Evolutionary conservation across 768 basidiomycete species (phyloP).

Genomic region (Hortiboletus flavorubellus): DNA sequence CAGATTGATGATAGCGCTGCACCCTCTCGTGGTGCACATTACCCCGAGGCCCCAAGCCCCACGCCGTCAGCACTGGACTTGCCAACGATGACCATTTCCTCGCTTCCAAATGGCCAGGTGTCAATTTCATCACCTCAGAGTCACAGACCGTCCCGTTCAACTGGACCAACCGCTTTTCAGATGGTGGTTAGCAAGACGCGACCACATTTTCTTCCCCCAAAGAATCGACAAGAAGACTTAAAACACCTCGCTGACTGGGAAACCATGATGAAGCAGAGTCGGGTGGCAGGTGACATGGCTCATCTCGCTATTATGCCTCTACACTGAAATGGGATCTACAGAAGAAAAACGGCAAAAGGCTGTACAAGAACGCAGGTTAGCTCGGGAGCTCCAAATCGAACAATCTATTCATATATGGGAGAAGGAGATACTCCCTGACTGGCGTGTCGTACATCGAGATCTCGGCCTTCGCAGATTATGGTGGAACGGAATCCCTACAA

Average conservation of each 20-base stretch:
- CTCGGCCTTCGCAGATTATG: constrained; percentile 66
- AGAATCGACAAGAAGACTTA: constrained; percentile 67
- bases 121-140: constrained; percentile 14
- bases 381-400: constrained; percentile 66
- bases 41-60: not conserved
- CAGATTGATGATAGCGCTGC: not conserved
- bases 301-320: not conserved
- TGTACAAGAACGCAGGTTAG: constrained; percentile 56
- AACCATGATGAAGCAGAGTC: constrained; percentile 82
- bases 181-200: constrained; percentile 81
- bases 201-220: constrained; percentile 84
- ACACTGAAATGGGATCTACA: constrained; percentile 24
- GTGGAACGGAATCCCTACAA: constrained; percentile 88
- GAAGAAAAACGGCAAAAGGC: constrained; percentile 71
- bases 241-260: constrained; percentile 88
- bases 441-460: constrained; percentile 69
- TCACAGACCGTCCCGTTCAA: constrained; percentile 49
- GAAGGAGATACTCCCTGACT: constrained; percentile 75
- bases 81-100: constrained; percentile 26
- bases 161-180: constrained; percentile 69
- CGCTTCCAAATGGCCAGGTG: constrained; percentile 24
- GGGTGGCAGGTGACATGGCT: constrained; percentile 53
- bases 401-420: constrained; percentile 75
- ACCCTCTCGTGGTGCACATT: not conserved
- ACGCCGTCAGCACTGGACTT: constrained; percentile 17